These are phyloP conservation scores for Tetraselmis chui DNA, from an alignment of 139 green algal genomes.

Conservation along the genomic window DNA sequence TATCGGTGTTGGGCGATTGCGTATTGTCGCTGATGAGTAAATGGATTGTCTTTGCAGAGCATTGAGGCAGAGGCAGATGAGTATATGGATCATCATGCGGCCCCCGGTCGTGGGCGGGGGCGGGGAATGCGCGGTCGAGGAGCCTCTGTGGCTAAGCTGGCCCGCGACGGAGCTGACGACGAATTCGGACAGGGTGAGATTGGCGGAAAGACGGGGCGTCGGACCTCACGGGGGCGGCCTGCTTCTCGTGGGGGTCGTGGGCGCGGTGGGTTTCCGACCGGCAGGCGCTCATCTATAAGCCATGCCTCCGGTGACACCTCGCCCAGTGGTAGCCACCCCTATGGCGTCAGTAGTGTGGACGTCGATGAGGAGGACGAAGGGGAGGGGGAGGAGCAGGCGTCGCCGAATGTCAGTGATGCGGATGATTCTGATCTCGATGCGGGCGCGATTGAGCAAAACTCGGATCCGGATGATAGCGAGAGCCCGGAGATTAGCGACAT, in stretches of 20 bases:
- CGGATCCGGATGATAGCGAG: not conserved
- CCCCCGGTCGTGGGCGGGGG: too few relatives aligned
- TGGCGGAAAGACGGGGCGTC: not conserved
- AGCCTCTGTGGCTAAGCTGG: not conserved
- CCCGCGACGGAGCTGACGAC: not conserved
- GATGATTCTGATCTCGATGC: not conserved
- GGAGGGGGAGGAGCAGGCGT: not conserved
- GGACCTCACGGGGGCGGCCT: not conserved
- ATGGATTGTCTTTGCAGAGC: too few relatives aligned
- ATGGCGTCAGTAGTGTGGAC: not conserved
- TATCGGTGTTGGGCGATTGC: too few relatives aligned
- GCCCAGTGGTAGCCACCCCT: not conserved
- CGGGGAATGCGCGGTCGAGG: not conserved
- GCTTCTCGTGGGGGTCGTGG: not conserved
- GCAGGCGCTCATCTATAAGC: not conserved
- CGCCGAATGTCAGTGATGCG: too few relatives aligned
- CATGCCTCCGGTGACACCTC: not conserved
- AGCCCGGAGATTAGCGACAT: not conserved
- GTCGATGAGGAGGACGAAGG: not conserved
- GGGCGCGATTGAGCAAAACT: not conserved
- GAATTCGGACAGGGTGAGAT: not conserved
- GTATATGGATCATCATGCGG: too few relatives aligned
- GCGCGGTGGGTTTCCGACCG: too few relatives aligned
- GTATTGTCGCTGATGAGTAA: too few relatives aligned
- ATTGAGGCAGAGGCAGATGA: too few relatives aligned